Conservation (phyloP, 1,284 basidiomycete species). For the Gomphus bonarii region DNA sequence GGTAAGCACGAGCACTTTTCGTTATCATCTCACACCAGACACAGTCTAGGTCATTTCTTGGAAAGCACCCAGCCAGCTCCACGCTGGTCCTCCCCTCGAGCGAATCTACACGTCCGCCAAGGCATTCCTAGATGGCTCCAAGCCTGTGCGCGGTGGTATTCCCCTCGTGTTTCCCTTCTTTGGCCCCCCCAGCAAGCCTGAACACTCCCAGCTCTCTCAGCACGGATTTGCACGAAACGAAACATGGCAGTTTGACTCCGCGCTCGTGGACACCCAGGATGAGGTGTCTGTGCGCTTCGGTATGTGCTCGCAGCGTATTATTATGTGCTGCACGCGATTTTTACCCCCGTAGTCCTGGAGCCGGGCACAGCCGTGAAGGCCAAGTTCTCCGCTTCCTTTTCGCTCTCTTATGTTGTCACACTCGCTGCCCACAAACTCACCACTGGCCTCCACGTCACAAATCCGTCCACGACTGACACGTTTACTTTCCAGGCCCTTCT, state of each 20-base stretch:
- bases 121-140: conserved; percentile 63
- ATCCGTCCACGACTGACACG: conserved; percentile 39
- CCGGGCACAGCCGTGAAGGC: conserved; percentile 48
- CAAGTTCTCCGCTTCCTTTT: conserved; percentile 53
- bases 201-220: conserved; percentile 64
- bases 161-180: conserved; percentile 83
- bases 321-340: neutral
- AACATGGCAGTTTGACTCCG: conserved; percentile 55
- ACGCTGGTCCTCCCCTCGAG: conserved; percentile 37
- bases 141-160: conserved; percentile 74
- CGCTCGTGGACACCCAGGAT: conserved; percentile 59
- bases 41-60: conserved; percentile 48
- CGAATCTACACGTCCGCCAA: conserved; percentile 71
- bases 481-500: conserved; percentile 83
- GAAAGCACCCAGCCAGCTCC: conserved; percentile 39
- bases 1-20: conserved; percentile 23
- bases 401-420: conserved; percentile 70
- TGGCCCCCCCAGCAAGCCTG: conserved; percentile 62
- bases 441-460: conserved; percentile 72
- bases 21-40: conserved; percentile 19
- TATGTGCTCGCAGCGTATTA: conserved; percentile 27
- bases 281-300: conserved; percentile 67
- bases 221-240: conserved; percentile 80
- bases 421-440: conserved; percentile 64
- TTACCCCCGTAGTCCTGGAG: conserved; percentile 38